Conservation (phyloP, 1,284 basidiomycete genomes). For the Meira miltonrushii region DNA sequence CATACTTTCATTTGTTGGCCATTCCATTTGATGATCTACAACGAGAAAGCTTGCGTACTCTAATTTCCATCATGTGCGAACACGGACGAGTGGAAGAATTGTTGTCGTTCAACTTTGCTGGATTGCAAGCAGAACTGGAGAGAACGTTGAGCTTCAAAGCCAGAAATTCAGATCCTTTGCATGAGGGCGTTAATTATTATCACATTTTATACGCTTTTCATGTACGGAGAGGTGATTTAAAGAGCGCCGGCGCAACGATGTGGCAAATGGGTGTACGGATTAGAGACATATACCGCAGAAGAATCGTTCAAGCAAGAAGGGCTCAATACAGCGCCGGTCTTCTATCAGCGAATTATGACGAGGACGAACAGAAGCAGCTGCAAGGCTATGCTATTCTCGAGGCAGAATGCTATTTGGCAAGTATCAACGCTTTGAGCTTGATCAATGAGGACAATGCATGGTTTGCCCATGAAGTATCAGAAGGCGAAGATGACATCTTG, state of each 20-base stretch:
- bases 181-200: conserved; percentile 78
- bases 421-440: conserved; percentile 82
- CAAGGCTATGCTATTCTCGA: conserved; percentile 60
- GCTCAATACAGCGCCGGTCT: not conserved
- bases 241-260: conserved; percentile 63
- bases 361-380: conserved; percentile 54
- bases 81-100: conserved; percentile 72
- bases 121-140: conserved; percentile 81
- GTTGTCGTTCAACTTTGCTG: conserved; percentile 78
- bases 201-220: conserved; percentile 84
- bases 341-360: not conserved
- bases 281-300: conserved; percentile 54
- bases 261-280: conserved; percentile 84
- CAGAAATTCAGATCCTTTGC: conserved; percentile 82
- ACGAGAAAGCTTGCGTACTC: conserved; percentile 11
- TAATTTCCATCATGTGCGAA: conserved; percentile 80
- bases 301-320: not conserved
- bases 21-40: conserved; percentile 11
- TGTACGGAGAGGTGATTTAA: conserved; percentile 47
- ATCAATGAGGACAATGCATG: conserved; percentile 77
- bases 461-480: conserved; percentile 58
- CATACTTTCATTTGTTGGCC: not conserved
- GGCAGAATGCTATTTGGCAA: conserved; percentile 72
- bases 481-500: conserved; percentile 6
- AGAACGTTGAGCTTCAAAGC: conserved; percentile 86